These are phyloP conservation scores for Penicillium samsonianum DNA, from an alignment of 495 filamentous ascomycete species.

Conservation along the genomic window DNA sequence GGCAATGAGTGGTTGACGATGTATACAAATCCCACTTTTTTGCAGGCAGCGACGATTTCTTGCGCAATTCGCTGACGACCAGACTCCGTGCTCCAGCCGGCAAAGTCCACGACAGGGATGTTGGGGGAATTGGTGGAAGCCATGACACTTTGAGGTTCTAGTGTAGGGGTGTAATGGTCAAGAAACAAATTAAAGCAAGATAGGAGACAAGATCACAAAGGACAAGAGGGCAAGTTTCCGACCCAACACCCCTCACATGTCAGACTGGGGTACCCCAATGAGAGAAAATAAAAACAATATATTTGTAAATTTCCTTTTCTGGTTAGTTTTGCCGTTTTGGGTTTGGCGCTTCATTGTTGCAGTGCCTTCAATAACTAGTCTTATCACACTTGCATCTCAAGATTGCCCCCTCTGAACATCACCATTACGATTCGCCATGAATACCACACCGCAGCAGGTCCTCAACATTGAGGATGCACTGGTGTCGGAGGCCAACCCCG, in stretches of 20 bases:
- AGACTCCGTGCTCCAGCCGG: slow-evolving; percentile 36
- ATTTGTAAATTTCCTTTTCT: neutral
- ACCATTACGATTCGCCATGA: too few relatives aligned
- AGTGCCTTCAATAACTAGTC: neutral
- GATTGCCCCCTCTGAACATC: too few relatives aligned
- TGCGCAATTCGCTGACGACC: slow-evolving; percentile 45
- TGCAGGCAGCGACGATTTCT: slow-evolving; percentile 54
- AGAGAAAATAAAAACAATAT: too few relatives aligned
- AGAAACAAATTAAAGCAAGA: too few relatives aligned
- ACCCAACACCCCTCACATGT: too few relatives aligned
- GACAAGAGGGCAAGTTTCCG: too few relatives aligned
- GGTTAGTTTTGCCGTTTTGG: neutral
- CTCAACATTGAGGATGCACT: neutral
- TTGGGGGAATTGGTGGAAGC: neutral
- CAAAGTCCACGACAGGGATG: slow-evolving; percentile 60
- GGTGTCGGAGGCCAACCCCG: neutral
- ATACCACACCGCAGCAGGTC: neutral
- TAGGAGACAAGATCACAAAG: too few relatives aligned
- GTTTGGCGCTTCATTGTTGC: neutral
- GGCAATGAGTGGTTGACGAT: slow-evolving; percentile 57
- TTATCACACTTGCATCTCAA: neutral
- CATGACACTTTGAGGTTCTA: neutral
- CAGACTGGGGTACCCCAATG: too few relatives aligned
- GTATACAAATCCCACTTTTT: slow-evolving; percentile 60
- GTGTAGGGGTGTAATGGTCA: neutral